Conservation (phyloP, 345 rosid genomes). For the Microthlaspi erraticum region DNA sequence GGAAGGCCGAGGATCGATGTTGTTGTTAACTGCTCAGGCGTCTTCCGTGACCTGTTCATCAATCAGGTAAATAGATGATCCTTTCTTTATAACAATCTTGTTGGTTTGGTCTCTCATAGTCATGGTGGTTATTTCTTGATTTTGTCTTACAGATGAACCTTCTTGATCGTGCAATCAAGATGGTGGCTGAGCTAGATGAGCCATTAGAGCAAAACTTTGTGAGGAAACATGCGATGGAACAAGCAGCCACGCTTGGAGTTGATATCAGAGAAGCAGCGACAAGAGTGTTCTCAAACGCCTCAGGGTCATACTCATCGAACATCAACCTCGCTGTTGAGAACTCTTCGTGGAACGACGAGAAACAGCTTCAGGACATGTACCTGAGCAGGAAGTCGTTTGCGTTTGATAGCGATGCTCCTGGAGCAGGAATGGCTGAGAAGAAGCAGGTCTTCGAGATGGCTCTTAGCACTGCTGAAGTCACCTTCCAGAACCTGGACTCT, state of each 20-base stretch:
- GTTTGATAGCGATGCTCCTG: slow-evolving; percentile 90
- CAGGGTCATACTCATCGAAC: slow-evolving; percentile 96
- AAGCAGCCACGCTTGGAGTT: slow-evolving; percentile 81
- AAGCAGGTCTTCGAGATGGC: slow-evolving; percentile 95
- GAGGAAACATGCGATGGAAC: slow-evolving; percentile 90
- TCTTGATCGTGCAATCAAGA: slow-evolving; percentile 93
- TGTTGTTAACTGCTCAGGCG: slow-evolving; percentile 98
- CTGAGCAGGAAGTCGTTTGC: slow-evolving; percentile 98
- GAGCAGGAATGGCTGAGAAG: slow-evolving; percentile 92
- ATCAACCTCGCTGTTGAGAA: slow-evolving; percentile 94
- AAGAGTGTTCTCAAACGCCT: slow-evolving; percentile 92
- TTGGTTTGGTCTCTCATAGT: slow-evolving; percentile 29
- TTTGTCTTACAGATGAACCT: slow-evolving; percentile 78
- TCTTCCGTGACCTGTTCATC: slow-evolving; percentile 95
- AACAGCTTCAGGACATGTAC: slow-evolving; percentile 99
- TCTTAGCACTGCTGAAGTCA: slow-evolving; percentile 91
- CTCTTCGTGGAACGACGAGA: slow-evolving; percentile 99
- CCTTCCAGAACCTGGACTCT: slow-evolving; percentile 97
- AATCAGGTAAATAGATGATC: slow-evolving; percentile 66
- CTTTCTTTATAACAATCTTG: background rate
- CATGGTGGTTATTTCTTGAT: slow-evolving; percentile 17
- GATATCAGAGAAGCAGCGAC: slow-evolving; percentile 95
- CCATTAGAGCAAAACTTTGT: slow-evolving; percentile 83
- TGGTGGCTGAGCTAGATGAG: slow-evolving; percentile 98
- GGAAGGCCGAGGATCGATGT: slow-evolving; percentile 99